Percentiles rank a stretch among this genome's conserved stretches.
Conservation (phyloP, 106 monocot species). For the Agapanthus africanus region DNA sequence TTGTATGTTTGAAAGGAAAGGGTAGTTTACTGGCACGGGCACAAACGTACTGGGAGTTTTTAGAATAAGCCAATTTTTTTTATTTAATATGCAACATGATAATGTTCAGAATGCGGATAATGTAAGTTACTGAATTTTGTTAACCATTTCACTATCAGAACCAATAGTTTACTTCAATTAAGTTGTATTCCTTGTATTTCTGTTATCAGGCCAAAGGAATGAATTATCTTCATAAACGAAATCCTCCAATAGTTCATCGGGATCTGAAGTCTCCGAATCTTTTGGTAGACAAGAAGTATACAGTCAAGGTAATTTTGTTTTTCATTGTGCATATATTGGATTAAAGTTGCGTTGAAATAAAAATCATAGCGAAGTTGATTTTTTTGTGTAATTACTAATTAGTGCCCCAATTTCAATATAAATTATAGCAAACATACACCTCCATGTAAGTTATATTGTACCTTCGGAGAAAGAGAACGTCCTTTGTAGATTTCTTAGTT, state of each 20-base stretch:
- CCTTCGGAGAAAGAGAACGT: too few species aligned
- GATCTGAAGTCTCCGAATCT: slow-evolving; percentile 99
- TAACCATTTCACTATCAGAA: not conserved
- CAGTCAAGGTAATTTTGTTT: slow-evolving; percentile 71
- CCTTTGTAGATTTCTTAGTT: too few species aligned
- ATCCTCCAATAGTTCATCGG: slow-evolving; percentile 95
- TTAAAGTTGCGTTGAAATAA: too few species aligned
- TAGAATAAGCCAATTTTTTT: too few species aligned
- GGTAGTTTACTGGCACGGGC: too few species aligned
- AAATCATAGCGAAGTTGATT: too few species aligned
- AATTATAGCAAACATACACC: too few species aligned
- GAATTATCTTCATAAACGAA: slow-evolving; percentile 95
- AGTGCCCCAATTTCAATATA: too few species aligned
- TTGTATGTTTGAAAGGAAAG: too few species aligned
- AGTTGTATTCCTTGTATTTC: not conserved
- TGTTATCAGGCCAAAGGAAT: slow-evolving; percentile 83
- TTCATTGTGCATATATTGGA: not conserved
- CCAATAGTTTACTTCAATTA: not conserved
- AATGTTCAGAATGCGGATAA: not conserved
- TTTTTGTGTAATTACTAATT: too few species aligned
- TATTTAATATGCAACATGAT: not conserved
- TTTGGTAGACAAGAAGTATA: slow-evolving; percentile 93
- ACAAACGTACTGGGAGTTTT: too few species aligned
- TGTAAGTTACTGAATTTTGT: not conserved
- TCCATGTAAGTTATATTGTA: too few species aligned